Evolutionary conservation across 2,329 filamentous ascomycete genomes (phyloP), one percentile per base, ranked within the genome.

Genomic region (Chrysoporthe puriensis): DNA sequence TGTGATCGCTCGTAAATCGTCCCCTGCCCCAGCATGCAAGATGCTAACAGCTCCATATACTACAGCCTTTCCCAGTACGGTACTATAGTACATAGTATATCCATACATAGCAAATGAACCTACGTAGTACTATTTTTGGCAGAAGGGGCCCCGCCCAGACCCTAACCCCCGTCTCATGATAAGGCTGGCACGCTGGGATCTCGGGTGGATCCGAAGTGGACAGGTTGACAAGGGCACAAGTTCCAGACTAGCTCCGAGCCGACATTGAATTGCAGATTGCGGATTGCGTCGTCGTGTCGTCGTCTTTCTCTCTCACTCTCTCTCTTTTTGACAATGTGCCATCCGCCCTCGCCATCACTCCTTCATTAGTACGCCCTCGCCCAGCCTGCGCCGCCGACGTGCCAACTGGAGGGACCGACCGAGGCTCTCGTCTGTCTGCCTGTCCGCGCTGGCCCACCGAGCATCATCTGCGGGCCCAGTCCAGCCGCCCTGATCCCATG

Each of bases 141-240:
- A 21, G 2, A 32, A 57, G 9, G 13, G 26, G 21, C 2, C 2
- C 21, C 13, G 16, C 26, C 26, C 1, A 8, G 40, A 36, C 58
- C 58, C 58, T 61, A 61, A 61, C 58, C 58, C 58, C 44, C 34
- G n/a, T 42, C 16, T 18, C 36, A 8, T 42, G 34, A 2, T 21
- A 32, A n/a, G 26, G 43, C 2, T 16, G 21, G 21, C 13, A 21
- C 26, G 26, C 26, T 11, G 61, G 61, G 46, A 18, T 32, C 50
- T 46, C 40, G 62, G 62, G 48, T 57, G 62, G 62, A 18, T 5
- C 62, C 62, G 62, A 63, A 63, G 62, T 54, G 52, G 48, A 63
- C 62, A 56, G 36, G 18, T 54, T 34, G 50, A 43, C 40, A 43
- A 57, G 62, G 34, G 48, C 32, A 43, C 7, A 26, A 56, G 34